phyloP scores from a whole-genome alignment of 2,329 filamentous ascomycete species.

The Scleromitrula shiraiana region DNA sequence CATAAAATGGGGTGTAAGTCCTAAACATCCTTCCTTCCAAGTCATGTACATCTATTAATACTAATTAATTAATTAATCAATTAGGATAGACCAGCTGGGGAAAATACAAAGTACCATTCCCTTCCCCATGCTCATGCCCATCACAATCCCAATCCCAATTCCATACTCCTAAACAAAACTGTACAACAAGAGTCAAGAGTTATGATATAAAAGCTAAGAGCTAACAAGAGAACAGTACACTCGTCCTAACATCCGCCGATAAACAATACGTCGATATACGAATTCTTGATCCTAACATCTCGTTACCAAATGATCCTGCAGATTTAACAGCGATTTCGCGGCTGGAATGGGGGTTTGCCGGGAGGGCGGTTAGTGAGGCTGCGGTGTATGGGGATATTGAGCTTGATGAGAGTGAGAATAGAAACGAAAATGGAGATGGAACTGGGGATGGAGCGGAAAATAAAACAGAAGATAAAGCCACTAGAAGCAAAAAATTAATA shows the following conservation, averaged over 20 bases:
- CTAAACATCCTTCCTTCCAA: background rate
- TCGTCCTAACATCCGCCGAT: slow-evolving; percentile 27
- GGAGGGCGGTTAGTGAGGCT: slow-evolving; percentile 13
- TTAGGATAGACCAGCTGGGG: slow-evolving; percentile 17
- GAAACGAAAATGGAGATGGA: too few relatives aligned
- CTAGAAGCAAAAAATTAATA: slow-evolving; percentile 11
- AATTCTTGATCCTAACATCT: slow-evolving; percentile 14
- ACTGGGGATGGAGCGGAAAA: too few relatives aligned
- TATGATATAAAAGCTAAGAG: too few relatives aligned
- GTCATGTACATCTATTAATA: too few relatives aligned
- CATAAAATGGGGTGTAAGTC: slow-evolving; percentile 25
- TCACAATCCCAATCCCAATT: too few relatives aligned
- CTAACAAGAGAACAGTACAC: slow-evolving; percentile 17
- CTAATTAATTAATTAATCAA: background rate
- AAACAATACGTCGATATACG: slow-evolving; percentile 28
- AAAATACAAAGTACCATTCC: slow-evolving; percentile 18
- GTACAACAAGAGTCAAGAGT: too few relatives aligned
- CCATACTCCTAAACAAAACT: too few relatives aligned
- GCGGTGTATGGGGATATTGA: slow-evolving; percentile 9
- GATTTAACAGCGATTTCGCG: slow-evolving; percentile 12
- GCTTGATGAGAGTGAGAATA: too few relatives aligned
- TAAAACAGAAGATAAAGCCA: too few relatives aligned
- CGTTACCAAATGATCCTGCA: background rate
- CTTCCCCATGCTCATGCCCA: background rate
- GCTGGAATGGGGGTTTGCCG: slow-evolving; percentile 28